phyloP scores from a whole-genome alignment of 495 filamentous ascomycete species.

The Xylaria intraflava region DNA sequence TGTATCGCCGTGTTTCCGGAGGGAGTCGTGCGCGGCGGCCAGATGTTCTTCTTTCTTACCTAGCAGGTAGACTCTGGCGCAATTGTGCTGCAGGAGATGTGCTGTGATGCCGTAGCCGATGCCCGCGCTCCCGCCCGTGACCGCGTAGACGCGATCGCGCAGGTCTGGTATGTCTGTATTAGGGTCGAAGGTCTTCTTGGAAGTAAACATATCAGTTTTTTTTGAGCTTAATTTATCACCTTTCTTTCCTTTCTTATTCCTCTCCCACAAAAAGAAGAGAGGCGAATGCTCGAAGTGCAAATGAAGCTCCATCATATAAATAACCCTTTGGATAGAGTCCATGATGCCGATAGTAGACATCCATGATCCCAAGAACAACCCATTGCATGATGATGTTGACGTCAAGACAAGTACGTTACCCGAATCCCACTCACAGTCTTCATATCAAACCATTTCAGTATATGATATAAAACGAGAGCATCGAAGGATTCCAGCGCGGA shows the following conservation, averaged over 20 bases:
- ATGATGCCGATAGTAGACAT: neutral
- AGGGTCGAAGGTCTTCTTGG: slow-evolving; percentile 40
- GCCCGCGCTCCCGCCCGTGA: slow-evolving; percentile 39
- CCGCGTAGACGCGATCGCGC: slow-evolving; percentile 33
- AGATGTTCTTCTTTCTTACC: slow-evolving; percentile 44
- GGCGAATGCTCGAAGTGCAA: no score
- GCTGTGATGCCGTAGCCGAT: slow-evolving; percentile 44
- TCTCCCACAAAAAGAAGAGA: no score
- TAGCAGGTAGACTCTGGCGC: slow-evolving; percentile 40
- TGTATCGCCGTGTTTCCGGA: slow-evolving; percentile 34
- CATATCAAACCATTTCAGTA: neutral
- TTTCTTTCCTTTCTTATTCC: no score
- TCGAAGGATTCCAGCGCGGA: no score
- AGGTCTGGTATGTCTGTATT: slow-evolving; percentile 22
- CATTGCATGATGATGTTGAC: neutral
- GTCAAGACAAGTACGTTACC: neutral
- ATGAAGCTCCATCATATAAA: neutral
- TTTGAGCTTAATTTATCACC: neutral
- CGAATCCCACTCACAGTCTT: no score
- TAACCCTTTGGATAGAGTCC: neutral
- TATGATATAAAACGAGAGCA: no score
- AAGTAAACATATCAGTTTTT: slow-evolving; percentile 11
- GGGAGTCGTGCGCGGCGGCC: slow-evolving; percentile 30
- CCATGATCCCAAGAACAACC: neutral
- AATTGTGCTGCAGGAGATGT: slow-evolving; percentile 47